Evolutionary conservation across 2,329 filamentous ascomycete species (phyloP).

Genomic region (Aspergillus fumigatus): DNA sequence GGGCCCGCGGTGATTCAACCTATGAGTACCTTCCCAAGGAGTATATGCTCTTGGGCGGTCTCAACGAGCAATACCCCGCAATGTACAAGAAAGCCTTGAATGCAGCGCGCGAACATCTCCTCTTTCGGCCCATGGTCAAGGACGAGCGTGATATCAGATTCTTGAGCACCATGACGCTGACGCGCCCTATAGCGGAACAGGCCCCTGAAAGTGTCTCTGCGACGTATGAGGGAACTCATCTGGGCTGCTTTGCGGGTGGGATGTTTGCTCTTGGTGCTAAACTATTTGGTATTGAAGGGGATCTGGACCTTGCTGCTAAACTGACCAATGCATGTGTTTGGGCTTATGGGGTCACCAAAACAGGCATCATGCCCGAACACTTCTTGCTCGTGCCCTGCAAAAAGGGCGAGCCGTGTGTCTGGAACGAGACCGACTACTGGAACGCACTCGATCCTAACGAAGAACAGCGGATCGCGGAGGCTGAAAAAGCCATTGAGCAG

Average conservation of each 20-base stretch:
- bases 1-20: constrained; percentile 44
- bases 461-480: constrained; percentile 22
- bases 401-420: constrained; percentile 42
- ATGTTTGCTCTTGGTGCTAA: constrained; percentile 60
- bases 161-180: constrained; percentile 27
- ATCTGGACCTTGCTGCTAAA: constrained; percentile 53
- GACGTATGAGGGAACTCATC: constrained; percentile 52
- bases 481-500: constrained; percentile 21
- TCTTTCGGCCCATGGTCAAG: constrained; percentile 45
- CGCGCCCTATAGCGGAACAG: constrained; percentile 10
- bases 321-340: constrained; percentile 60
- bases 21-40: constrained; percentile 51
- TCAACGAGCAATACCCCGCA: constrained; percentile 37
- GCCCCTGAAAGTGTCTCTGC: constrained; percentile 20
- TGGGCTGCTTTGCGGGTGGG: constrained; percentile 57
- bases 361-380: constrained; percentile 59
- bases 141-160: constrained; percentile 40
- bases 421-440: constrained; percentile 52
- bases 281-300: constrained; percentile 50
- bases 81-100: constrained; percentile 43
- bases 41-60: constrained; percentile 43
- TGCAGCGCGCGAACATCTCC: constrained; percentile 35
- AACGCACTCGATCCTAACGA: constrained; percentile 37
- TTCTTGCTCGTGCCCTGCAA: constrained; percentile 52
- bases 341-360: constrained; percentile 54